Base-by-base conservation (phyloP, 106 monocot genomes). In the Apostasia ramifera region DNA sequence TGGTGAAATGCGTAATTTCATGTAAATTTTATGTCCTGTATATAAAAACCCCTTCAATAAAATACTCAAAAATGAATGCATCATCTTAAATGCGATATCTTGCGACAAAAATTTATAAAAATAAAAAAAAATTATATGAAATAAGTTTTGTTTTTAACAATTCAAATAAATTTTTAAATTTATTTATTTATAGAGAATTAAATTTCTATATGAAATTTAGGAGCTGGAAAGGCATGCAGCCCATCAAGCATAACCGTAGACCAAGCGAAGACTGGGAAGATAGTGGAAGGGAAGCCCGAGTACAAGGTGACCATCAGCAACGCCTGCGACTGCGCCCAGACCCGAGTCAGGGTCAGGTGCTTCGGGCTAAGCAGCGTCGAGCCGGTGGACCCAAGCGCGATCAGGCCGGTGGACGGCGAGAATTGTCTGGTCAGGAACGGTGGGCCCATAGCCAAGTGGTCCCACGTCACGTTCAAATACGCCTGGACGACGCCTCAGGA, bases 241-340 rank as follows among this genome's bases (percentile, higher is more conserved):
- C 26, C 53, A 2, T 44, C 42, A 5, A 66, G 63, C 64, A 65
- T 85, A 4, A 44, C 13, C 6, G 71, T 85, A 1, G 50, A n/a
- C 43, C 85, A 85, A 57, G 26, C 55, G 5, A 73, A 47, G 70
- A 86, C 86, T 0, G 86, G 86, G 8, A 26, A 11, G 2, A 6
- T 66, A 2, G 78, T 90, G 26, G 61, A 86, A 45, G 90, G 86
- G 4, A 67, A 78, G 69, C 80, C 78, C 1, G 82, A 90, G 73
- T 90, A 81, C 73, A 59, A 70, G 58, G 90, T 86, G 14, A 68
- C 45, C 8, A 63, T 90, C 60, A 67, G 11, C 42, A 90, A 90
- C 75, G 41, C 42, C 0, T 90, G 90, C 37, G 1, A 14, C 0
- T 85, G 85, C 66, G 5, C 77, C 6, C 83, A 86, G 68, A 45